A percentile compares a stretch with the other conserved stretches of the same genome.
phyloP scores from a whole-genome alignment of 1,284 basidiomycete species.

The Trametes hirsuta region DNA sequence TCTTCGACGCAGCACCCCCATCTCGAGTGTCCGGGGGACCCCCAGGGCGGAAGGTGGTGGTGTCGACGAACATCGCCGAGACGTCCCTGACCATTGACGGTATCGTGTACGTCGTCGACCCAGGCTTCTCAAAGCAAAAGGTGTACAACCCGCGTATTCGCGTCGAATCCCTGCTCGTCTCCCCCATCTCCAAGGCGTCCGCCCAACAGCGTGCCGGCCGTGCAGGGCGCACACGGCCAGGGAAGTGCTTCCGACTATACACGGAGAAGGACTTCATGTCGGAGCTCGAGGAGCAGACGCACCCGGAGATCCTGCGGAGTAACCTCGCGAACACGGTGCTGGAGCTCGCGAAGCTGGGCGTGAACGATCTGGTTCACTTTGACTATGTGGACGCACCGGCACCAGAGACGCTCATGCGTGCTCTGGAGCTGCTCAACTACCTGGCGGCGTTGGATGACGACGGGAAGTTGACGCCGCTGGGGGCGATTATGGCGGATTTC shows the following conservation, averaged over 20 bases:
- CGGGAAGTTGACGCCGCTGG: constrained; percentile 87
- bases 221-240: constrained; percentile 93
- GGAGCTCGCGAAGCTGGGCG: constrained; percentile 92
- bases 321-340: constrained; percentile 95
- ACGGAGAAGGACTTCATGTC: constrained; percentile 98
- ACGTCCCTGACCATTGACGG: constrained; percentile 98
- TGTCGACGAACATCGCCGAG: constrained; percentile 98
- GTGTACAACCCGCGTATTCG: constrained; percentile 97
- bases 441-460: constrained; percentile 94
- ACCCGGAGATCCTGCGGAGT: constrained; percentile 93
- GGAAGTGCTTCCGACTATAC: constrained; percentile 97
- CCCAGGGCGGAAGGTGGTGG: constrained; percentile 90
- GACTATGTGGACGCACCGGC: constrained; percentile 98
- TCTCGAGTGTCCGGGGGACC: constrained; percentile 69
- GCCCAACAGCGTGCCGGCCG: constrained; percentile 97
- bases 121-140: constrained; percentile 97
- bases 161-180: constrained; percentile 92
- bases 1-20: constrained; percentile 87
- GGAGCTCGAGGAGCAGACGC: constrained; percentile 94
- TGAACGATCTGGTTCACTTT: constrained; percentile 89
- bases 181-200: constrained; percentile 95
- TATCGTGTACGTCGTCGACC: constrained; percentile 98
- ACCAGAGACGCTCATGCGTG: constrained; percentile 98
- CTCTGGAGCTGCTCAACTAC: constrained; percentile 93
- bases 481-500: constrained; percentile 96